Evolutionary conservation across 2,329 filamentous ascomycete species (phyloP).

Genomic region (Alternaria arborescens): DNA sequence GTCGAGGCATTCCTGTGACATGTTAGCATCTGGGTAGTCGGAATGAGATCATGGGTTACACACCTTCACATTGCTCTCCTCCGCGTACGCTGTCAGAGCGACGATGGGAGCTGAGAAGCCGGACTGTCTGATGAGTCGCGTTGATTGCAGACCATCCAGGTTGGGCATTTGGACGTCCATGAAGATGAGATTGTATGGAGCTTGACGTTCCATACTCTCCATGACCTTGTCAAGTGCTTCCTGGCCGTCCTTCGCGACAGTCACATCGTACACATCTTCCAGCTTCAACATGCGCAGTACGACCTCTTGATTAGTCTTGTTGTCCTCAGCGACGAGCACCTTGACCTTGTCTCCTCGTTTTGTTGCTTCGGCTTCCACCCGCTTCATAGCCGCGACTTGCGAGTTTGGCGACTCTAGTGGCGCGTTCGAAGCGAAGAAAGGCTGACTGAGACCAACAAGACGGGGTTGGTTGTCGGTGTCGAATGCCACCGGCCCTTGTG

Average conservation of each 20-base stretch:
- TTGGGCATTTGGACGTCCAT: constrained; percentile 98
- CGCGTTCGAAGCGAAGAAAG: constrained; percentile 71
- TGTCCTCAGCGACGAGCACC: constrained; percentile 86
- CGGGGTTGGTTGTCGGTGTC: constrained; percentile 75
- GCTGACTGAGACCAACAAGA: constrained; percentile 81
- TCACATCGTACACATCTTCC: constrained; percentile 85
- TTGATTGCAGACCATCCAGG: constrained; percentile 86
- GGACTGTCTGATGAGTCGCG: constrained; percentile 82
- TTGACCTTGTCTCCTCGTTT: constrained; percentile 69
- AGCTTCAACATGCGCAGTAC: constrained; percentile 74
- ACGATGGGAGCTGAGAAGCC: constrained; percentile 90
- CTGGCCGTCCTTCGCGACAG: constrained; percentile 77
- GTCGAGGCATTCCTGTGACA: constrained; percentile 67
- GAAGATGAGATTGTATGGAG: constrained; percentile 85
- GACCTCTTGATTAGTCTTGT: constrained; percentile 60
- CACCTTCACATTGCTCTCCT: constrained; percentile 87
- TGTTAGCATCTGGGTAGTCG: constrained; percentile 15
- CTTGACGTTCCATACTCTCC: constrained; percentile 76
- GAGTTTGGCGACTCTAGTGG: constrained; percentile 63
- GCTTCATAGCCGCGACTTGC: constrained; percentile 71
- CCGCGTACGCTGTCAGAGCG: constrained; percentile 86
- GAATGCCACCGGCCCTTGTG: constrained; percentile 52
- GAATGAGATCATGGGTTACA: constrained; percentile 51
- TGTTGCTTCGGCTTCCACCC: constrained; percentile 68
- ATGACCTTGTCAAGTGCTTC: constrained; percentile 89